A percentile compares a stretch with the other conserved stretches of the same genome.
Conservation (phyloP, 768 basidiomycete genomes). For the Saitozyma sp. region DNA sequence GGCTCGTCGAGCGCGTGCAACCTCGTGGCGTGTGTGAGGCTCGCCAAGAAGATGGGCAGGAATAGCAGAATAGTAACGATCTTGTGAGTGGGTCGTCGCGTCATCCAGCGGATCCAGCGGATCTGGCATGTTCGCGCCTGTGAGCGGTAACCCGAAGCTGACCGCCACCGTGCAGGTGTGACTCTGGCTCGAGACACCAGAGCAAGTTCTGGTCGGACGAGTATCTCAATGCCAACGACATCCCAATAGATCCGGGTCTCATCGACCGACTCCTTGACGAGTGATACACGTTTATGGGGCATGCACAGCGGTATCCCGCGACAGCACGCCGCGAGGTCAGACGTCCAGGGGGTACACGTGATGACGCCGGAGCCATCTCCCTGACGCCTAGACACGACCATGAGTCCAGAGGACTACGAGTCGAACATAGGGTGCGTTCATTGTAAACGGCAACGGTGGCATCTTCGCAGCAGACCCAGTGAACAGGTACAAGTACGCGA, state of each 20-base stretch:
- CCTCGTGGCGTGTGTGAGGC: slow-evolving; percentile 82
- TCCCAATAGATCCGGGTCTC: slow-evolving; percentile 31
- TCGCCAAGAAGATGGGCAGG: slow-evolving; percentile 67
- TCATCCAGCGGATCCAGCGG: not conserved
- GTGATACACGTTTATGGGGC: not conserved
- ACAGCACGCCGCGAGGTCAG: too few relatives aligned
- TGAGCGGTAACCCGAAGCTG: not conserved
- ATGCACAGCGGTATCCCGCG: too few relatives aligned
- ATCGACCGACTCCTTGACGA: slow-evolving; percentile 23
- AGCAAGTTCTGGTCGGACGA: slow-evolving; percentile 63
- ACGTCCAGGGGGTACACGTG: too few relatives aligned
- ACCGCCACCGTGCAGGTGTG: slow-evolving; percentile 61
- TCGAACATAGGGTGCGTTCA: too few relatives aligned
- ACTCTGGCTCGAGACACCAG: slow-evolving; percentile 87
- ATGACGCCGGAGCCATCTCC: too few relatives aligned
- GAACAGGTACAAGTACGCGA: too few relatives aligned
- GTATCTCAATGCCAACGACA: slow-evolving; percentile 36
- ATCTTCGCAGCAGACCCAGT: too few relatives aligned
- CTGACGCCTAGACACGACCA: too few relatives aligned
- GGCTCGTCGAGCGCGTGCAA: slow-evolving; percentile 97
- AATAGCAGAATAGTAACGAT: slow-evolving; percentile 81
- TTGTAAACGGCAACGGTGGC: too few relatives aligned
- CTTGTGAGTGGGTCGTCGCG: slow-evolving; percentile 57
- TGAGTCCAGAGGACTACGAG: too few relatives aligned
- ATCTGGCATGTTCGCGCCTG: too few relatives aligned